A percentile compares a stretch with the other conserved stretches of the same genome.
Conservation (phyloP, 2,329 filamentous ascomycete species). For the Phyllosticta citriasiana region DNA sequence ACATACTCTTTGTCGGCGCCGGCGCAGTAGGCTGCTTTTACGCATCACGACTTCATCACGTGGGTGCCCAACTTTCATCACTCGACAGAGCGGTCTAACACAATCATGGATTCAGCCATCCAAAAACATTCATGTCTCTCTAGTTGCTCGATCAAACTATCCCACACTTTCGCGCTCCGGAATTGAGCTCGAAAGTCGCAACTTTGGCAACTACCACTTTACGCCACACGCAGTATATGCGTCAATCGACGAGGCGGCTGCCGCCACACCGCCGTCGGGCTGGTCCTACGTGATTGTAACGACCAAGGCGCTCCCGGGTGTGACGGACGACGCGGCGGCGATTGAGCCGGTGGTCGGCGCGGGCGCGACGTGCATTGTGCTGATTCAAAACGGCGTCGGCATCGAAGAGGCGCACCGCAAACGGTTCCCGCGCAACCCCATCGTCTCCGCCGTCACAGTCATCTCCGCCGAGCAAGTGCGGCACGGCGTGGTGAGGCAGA, state of each 20-base stretch:
- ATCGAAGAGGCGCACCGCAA: slow-evolving; percentile 47
- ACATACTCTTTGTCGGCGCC: slow-evolving; percentile 58
- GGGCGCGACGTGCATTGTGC: slow-evolving; percentile 43
- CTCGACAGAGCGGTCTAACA: not conserved
- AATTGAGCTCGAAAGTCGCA: slow-evolving; percentile 54
- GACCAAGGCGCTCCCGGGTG: slow-evolving; percentile 36
- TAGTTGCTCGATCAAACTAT: slow-evolving; percentile 68
- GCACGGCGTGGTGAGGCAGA: slow-evolving; percentile 56
- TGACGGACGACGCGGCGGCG: slow-evolving; percentile 18
- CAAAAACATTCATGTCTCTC: slow-evolving; percentile 49
- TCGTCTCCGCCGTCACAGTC: slow-evolving; percentile 48
- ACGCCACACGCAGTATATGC: slow-evolving; percentile 51
- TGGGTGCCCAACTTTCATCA: slow-evolving; percentile 18
- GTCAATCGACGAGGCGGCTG: slow-evolving; percentile 43
- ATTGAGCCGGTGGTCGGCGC: slow-evolving; percentile 32
- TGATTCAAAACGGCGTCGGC: slow-evolving; percentile 53
- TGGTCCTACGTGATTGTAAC: slow-evolving; percentile 45
- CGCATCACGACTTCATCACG: slow-evolving; percentile 55
- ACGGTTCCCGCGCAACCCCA: slow-evolving; percentile 41
- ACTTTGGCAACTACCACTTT: slow-evolving; percentile 60
- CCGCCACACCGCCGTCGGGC: slow-evolving; percentile 20
- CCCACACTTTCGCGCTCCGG: slow-evolving; percentile 49
- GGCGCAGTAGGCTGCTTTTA: slow-evolving; percentile 67
- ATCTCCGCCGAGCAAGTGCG: slow-evolving; percentile 44
- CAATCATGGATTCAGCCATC: slow-evolving; percentile 10